phyloP scores from a whole-genome alignment of 306 rosid genomes.

The Lathyrus oleraceus region DNA sequence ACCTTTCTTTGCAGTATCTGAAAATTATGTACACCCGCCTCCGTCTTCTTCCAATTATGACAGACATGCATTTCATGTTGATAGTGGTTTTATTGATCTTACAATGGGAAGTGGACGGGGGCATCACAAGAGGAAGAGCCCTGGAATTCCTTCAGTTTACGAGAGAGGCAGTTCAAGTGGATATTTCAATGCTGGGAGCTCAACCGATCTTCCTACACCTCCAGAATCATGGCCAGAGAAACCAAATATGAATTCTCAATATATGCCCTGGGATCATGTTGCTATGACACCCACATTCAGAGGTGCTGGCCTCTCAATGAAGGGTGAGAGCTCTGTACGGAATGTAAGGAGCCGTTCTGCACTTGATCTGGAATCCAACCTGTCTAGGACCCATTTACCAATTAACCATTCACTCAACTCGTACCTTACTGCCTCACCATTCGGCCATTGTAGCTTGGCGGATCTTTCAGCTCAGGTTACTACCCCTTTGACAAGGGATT shows the following conservation, averaged over 20 bases:
- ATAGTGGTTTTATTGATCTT: constrained; percentile 68
- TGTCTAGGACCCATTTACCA: constrained; percentile 58
- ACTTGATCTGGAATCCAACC: constrained; percentile 71
- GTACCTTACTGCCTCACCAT: constrained; percentile 47
- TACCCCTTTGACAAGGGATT: constrained; percentile 54
- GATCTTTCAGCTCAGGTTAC: constrained; percentile 59
- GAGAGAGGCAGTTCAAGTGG: constrained; percentile 85
- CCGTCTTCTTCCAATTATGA: constrained; percentile 58
- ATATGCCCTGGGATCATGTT: constrained; percentile 74
- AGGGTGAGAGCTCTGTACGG: constrained; percentile 72
- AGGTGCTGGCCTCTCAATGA: constrained; percentile 63
- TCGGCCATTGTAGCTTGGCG: constrained; percentile 51
- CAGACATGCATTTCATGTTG: constrained; percentile 61
- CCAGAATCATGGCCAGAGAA: constrained; percentile 67
- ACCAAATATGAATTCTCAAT: constrained; percentile 58
- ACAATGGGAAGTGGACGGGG: constrained; percentile 73
- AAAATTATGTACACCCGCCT: constrained; percentile 55
- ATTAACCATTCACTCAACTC: constrained; percentile 50
- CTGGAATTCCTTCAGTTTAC: constrained; percentile 65
- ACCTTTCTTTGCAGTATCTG: constrained; percentile 48
- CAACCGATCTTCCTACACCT: constrained; percentile 61
- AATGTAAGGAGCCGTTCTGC: constrained; percentile 83
- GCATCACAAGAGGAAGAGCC: constrained; percentile 81
- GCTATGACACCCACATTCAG: constrained; percentile 57
- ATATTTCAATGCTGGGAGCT: constrained; percentile 60